Base-by-base conservation (phyloP, 2,329 filamentous ascomycete genomes). In the Penicillium glabrum region DNA sequence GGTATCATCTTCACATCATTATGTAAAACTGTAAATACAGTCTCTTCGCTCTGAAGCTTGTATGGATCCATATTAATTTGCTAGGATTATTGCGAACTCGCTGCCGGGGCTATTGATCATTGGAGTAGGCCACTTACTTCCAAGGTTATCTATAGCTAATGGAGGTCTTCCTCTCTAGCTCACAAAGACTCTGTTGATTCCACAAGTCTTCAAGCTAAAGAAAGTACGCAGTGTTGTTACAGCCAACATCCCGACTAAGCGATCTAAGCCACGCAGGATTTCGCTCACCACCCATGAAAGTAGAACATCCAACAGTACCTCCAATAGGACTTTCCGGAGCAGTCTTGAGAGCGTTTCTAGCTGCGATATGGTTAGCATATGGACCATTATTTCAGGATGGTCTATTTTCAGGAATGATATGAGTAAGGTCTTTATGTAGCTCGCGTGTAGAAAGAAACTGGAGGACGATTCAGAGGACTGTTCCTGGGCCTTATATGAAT, bases 41-140 rank as follows among this genome's bases (percentile, higher is more conserved):
- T 61, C 63, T 65, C 67, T 65, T 70, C 68, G 61, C 64, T 69
- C 68, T 49, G 33, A 48, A 53, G 19, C 33, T 43, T 33, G 3
- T 45, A 41, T 41, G 11, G 10, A 41, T 37, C 33, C 10, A 41
- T 23, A 5, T 19, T 39, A 11, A 11, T 33, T 11, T 39, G 9
- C n/a, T 39, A 39, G 6, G 9, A 39, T 3, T 5, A 37, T n/a
- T 37, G 5, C 3, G n/a, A n/a, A 37, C 8, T 39, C 9, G 10
- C 35, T 19, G 19, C 7, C 11, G 8, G 35, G 5, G 14, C 31
- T 16, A 3, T 33, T 33, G 31, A 33, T 33, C 13, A 16, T 29
- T 29, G 27, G 27, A 16, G 6, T 33, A 6, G 6, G 14, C 4
- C 29, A 33, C 11, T 13, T 16, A 16, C 14, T 16, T 33, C 31